phyloP scores from a whole-genome alignment of 192 early-diverging fungal species.

The Endogone sp. region DNA sequence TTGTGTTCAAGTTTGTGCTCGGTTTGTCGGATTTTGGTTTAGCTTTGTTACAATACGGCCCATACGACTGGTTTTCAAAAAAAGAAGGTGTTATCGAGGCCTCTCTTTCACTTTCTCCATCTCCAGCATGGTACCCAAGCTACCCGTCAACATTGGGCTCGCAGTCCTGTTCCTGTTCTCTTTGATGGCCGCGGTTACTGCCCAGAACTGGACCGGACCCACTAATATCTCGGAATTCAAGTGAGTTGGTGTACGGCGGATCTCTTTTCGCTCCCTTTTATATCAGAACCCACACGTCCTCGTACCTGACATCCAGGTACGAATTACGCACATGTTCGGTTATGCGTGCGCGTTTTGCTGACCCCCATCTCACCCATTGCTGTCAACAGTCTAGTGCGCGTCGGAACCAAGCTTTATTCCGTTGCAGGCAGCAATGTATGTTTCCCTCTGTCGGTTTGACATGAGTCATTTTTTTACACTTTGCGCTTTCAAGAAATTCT shows the following conservation, averaged over 20 bases:
- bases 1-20: too few species aligned
- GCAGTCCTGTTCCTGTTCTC: neutral
- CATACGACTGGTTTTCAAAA: too few species aligned
- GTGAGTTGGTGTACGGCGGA: neutral
- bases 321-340: neutral
- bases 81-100: too few species aligned
- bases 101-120: too few species aligned
- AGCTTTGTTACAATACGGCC: too few species aligned
- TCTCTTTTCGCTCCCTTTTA: neutral
- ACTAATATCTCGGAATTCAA: neutral
- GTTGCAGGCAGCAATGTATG: neutral
- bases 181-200: neutral
- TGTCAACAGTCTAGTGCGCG: neutral
- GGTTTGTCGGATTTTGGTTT: too few species aligned
- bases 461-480: neutral
- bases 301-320: too few species aligned
- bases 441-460: neutral
- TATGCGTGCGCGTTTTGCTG: too few species aligned
- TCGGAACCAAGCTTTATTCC: neutral
- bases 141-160: neutral
- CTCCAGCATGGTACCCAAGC: neutral
- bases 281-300: neutral
- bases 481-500: too few species aligned
- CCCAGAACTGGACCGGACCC: neutral
- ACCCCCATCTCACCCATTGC: neutral